Conservation (phyloP, 2,329 filamentous ascomycete genomes). For the Paraconiothyrium sp. region DNA sequence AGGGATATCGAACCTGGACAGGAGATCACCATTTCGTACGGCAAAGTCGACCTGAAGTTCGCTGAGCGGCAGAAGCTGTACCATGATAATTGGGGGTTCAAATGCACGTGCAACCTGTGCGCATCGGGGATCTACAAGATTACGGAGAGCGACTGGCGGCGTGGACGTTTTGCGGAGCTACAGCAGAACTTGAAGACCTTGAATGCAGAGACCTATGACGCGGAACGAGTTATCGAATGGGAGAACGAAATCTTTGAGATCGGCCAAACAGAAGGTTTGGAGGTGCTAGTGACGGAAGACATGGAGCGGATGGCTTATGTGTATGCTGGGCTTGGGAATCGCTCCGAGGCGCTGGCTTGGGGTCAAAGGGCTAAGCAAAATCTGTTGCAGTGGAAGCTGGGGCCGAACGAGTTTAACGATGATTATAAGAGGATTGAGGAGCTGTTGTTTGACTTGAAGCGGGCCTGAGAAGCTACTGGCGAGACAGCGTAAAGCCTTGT, state of each 20-base stretch:
- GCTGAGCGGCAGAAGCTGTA: constrained; percentile 31
- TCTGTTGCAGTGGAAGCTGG: constrained; percentile 32
- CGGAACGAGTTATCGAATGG: constrained; percentile 33
- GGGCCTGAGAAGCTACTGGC: not conserved
- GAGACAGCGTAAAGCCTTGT: not conserved
- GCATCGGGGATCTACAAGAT: constrained; percentile 25
- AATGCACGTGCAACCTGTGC: constrained; percentile 34
- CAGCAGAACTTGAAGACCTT: constrained; percentile 25
- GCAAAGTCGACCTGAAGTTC: constrained; percentile 29
- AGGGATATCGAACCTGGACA: constrained; percentile 30
- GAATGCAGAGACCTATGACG: constrained; percentile 32
- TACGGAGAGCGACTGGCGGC: constrained; percentile 30
- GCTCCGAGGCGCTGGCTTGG: constrained; percentile 28
- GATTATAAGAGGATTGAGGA: constrained; percentile 29
- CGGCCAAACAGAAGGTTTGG: constrained; percentile 31
- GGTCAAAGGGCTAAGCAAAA: constrained; percentile 31
- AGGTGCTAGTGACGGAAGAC: constrained; percentile 31
- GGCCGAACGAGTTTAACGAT: constrained; percentile 26
- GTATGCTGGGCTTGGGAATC: constrained; percentile 29
- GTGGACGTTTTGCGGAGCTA: constrained; percentile 29
- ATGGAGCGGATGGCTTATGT: constrained; percentile 40
- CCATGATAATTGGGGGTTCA: constrained; percentile 34
- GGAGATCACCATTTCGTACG: constrained; percentile 37
- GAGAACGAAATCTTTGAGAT: constrained; percentile 36
- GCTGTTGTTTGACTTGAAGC: constrained; percentile 28